Evolutionary conservation across 345 rosid genomes (phyloP), one percentile per base, ranked within the genome.

Genomic region (Dipteronia dyeriana): DNA sequence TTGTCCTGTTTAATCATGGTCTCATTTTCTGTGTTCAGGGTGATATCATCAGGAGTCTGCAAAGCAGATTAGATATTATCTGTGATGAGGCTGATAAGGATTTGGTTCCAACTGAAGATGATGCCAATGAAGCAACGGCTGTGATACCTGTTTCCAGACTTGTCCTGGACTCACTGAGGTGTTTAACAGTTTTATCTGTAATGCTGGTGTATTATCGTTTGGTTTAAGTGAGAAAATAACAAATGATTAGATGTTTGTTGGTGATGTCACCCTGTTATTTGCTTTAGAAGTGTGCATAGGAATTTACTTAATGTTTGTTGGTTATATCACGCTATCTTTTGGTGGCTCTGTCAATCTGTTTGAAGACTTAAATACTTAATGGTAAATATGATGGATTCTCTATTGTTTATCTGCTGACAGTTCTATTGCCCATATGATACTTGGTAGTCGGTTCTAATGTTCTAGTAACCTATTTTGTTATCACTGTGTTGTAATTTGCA

Each of bases 21-120:
- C 47, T 45, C 17, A 34, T 53, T 57, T 75, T 62, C 34, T 79
- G 23, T 79, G 75, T 81, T 81, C 85, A 95, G 99, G 91, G 83
- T 75, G 99, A 95, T 81, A 89, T 95, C 70, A 86, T 87, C 78
- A 87, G 88, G 80, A 95, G 95, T 86, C 86, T 95, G 78, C 91
- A 86, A 78, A 93, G 98, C 87, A 91, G 98, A 82, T 81, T 93
- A 68, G 99, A 93, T 82, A 85, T 92, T 45, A 83, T 95, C 66
- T 90, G 94, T 34, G 99, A 91, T 72, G 94, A 91, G 78, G 97
- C 82, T 9, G 98, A 90, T 79, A 90, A 80, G 76, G 91, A 83
- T 79, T 78, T 71, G 26, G 79, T 68, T 75, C 71, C 65, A 66
- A 43, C 69, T 10, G 82, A 76, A 20, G 79, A 81, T 61, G 83